These are phyloP conservation scores for Dendrothele bispora DNA, from an alignment of 768 basidiomycete species.

Conservation along the genomic window DNA sequence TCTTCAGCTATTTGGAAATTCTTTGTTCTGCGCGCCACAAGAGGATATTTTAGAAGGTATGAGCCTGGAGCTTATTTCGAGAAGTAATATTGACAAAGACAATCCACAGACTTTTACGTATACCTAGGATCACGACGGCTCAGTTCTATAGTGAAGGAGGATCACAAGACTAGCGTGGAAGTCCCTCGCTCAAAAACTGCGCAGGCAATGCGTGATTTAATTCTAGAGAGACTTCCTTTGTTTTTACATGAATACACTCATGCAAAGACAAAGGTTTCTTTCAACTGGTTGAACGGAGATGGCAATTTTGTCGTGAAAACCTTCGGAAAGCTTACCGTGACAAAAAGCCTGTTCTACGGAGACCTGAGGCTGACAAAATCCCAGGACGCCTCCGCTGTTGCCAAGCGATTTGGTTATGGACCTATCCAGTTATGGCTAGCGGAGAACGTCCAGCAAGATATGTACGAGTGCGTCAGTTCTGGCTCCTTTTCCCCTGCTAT, in stretches of 20 bases:
- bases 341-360: conserved; percentile 59
- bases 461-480: conserved; percentile 78
- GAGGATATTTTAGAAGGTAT: conserved; percentile 88
- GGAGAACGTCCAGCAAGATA: conserved; percentile 72
- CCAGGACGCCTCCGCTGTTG: conserved; percentile 75
- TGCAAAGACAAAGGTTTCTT: conserved; percentile 57
- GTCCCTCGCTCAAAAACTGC: conserved; percentile 47
- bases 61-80: background rate
- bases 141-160: conserved; percentile 73
- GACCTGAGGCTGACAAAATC: conserved; percentile 46
- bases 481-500: background rate
- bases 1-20: conserved; percentile 75
- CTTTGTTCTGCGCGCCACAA: conserved; percentile 78
- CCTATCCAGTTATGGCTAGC: conserved; percentile 81
- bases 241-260: conserved; percentile 90
- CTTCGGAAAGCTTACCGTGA: conserved; percentile 63
- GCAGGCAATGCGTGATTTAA: conserved; percentile 53
- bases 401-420: conserved; percentile 47
- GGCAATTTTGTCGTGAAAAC: conserved; percentile 70
- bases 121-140: conserved; percentile 75
- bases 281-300: conserved; percentile 62
- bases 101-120: conserved; percentile 63
- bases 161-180: conserved; percentile 63
- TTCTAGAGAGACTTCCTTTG: conserved; percentile 83
- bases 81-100: conserved; percentile 5